A percentile compares a stretch with the other conserved stretches of the same genome.
Conservation (phyloP, 306 rosid genomes). For the Cicer chorassanicum region DNA sequence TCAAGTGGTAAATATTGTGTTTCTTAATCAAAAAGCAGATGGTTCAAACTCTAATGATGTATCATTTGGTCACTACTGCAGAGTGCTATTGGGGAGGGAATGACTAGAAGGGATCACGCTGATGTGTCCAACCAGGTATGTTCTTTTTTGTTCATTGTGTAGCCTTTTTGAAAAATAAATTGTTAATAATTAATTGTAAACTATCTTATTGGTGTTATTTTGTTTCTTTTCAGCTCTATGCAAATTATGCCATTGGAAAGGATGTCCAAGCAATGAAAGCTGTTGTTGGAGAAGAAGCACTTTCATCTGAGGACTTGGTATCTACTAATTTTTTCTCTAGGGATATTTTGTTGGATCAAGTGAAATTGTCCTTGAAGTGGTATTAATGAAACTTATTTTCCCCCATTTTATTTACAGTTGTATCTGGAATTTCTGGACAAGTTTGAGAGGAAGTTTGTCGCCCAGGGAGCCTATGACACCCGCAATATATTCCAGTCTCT, state of each 20-base stretch:
- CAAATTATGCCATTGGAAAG: conserved; percentile 99
- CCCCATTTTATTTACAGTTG: conserved; percentile 58
- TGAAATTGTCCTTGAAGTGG: conserved; percentile 28
- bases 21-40: conserved; percentile 25
- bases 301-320: conserved; percentile 98
- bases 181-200: background rate
- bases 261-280: conserved; percentile 99
- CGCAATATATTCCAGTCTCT: conserved; percentile 98
- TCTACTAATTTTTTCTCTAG: conserved; percentile 34
- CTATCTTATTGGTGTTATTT: conserved; percentile 36
- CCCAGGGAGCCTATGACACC: conserved; percentile 98
- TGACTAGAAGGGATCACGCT: conserved; percentile 97
- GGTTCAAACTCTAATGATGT: conserved; percentile 30
- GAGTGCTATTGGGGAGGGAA: conserved; percentile 99
- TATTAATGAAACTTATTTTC: conserved; percentile 30
- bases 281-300: conserved; percentile 99
- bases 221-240: conserved; percentile 73
- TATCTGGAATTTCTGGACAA: conserved; percentile 99
- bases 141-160: conserved; percentile 26
- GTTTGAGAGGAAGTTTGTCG: conserved; percentile 95
- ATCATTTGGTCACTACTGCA: conserved; percentile 53
- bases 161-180: background rate
- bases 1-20: conserved; percentile 26
- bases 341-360: conserved; percentile 11
- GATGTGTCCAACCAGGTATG: conserved; percentile 99